Conservation (phyloP, 2,329 filamentous ascomycete genomes). For the Coniella vitis region DNA sequence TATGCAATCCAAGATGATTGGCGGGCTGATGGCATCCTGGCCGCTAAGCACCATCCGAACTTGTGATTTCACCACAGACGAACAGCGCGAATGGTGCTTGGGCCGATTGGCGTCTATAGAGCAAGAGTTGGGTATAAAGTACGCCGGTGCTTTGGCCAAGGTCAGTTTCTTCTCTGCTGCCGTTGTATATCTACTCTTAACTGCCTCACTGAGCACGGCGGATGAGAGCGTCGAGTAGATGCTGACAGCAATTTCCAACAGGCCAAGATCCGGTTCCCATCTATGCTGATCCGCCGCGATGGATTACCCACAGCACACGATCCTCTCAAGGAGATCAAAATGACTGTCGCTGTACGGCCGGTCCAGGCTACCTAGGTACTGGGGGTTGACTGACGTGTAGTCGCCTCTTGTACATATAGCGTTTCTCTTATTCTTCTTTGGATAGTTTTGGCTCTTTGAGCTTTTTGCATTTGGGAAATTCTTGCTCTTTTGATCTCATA, state of each 20-base stretch:
- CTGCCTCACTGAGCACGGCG: too few species aligned
- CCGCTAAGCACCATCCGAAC: conserved; percentile 46
- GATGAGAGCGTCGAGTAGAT: background rate
- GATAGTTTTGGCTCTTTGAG: too few species aligned
- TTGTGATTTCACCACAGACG: conserved; percentile 54
- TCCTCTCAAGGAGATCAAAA: conserved; percentile 8
- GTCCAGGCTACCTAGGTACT: background rate
- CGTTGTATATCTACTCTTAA: background rate
- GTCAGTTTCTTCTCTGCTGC: conserved; percentile 25
- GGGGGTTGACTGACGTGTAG: too few species aligned
- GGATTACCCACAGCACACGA: conserved; percentile 33
- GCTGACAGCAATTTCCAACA: conserved; percentile 21
- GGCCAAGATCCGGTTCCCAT: conserved; percentile 53
- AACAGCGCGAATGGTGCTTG: conserved; percentile 47
- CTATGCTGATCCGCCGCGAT: conserved; percentile 54
- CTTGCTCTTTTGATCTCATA: too few species aligned
- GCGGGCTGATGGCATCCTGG: conserved; percentile 54
- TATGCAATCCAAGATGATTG: conserved; percentile 45
- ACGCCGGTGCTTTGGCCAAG: conserved; percentile 48
- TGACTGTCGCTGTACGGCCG: conserved; percentile 1
- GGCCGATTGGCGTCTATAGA: conserved; percentile 49
- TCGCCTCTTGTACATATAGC: too few species aligned
- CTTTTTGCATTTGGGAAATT: too few species aligned
- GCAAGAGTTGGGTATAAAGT: conserved; percentile 49
- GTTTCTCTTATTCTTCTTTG: too few species aligned